Base-by-base conservation (phyloP, 2,329 filamentous ascomycete genomes). In the Bipolaris oryzae region DNA sequence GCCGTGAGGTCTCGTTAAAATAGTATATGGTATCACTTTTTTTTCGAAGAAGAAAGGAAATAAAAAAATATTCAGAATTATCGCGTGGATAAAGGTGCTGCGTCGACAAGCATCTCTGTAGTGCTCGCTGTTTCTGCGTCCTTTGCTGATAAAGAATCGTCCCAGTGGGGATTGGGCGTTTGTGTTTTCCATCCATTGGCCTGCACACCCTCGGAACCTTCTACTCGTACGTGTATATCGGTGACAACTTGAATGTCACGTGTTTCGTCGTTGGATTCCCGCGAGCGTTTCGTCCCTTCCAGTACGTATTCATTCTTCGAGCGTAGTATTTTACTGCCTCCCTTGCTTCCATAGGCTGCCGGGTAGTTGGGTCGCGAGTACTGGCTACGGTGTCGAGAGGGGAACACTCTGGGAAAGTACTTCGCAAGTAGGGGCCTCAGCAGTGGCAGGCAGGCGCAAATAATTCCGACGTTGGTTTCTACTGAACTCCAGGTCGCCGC, bases 391-490 rank as follows among this genome's bases (percentile, higher is more conserved):
- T 55, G 60, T 37, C 62, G 56, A 0, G 64, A 65, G 0, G 68
- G 64, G 39, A 73, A 67, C 1, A 64, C 50, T 7, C 59, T 61
- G 4, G 70, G 71, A 1, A 73, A 53, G 42, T 49, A 67, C 28
- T 62, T 66, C 0, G 64, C 60, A 20, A 74, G 47, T 1, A 73
- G 61, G 6, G 72, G 70, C 1, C 68, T 67, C 1, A 75, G 61
- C 7, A 70, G 60, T 1, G 70, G 71, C 1, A 74, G 58, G 34
- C 71, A 74, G 7, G 74, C 70, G 55, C 73, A 75, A 10, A 74
- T 69, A 31, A 75, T 73, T 15, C 67, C 66, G n/a, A 74, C 64
- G 33, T 71, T 72, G 15, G 60, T 54, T 56, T 75, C 73, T 16
- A 74, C 64, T 0, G 69, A 63, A 13, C 60, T 65, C 71, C 69